Evolutionary conservation across 2,329 filamentous ascomycete species (phyloP).

Genomic region (Pestalotiopsis sp.): DNA sequence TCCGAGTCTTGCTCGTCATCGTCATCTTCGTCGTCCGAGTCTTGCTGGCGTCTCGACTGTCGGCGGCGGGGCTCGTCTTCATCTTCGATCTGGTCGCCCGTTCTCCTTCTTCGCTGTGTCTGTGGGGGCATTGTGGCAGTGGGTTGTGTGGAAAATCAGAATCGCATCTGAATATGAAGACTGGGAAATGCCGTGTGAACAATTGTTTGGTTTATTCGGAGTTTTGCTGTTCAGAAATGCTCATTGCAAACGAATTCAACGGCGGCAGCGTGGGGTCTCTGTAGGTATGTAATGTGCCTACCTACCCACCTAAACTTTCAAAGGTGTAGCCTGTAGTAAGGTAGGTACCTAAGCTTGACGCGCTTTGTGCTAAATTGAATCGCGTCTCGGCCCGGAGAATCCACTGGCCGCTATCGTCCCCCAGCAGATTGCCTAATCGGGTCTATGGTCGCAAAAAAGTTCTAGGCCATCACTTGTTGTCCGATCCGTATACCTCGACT

Average conservation of each 20-base stretch:
- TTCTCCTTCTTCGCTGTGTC: constrained; percentile 32
- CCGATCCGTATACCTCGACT: neutral
- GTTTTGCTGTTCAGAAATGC: neutral
- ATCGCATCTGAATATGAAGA: neutral
- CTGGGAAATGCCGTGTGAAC: neutral
- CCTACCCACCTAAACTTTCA: neutral
- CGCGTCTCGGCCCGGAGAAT: constrained; percentile 12
- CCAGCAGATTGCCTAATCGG: constrained; percentile 12
- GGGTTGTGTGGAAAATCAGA: too few species aligned
- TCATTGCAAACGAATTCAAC: neutral
- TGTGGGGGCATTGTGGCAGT: constrained; percentile 29
- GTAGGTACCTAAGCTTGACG: neutral
- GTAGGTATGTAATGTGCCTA: neutral
- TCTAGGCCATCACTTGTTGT: neutral
- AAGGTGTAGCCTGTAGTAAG: neutral
- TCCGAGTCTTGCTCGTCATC: constrained; percentile 23
- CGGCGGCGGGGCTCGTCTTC: constrained; percentile 31
- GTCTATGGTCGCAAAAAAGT: constrained; percentile 13
- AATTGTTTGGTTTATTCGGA: neutral
- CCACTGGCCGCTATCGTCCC: neutral
- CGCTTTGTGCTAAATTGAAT: constrained; percentile 8
- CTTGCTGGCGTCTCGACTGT: constrained; percentile 24
- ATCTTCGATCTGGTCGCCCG: constrained; percentile 39
- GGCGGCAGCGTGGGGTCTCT: neutral
- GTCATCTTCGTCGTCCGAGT: constrained; percentile 40